Base-by-base conservation (phyloP, 108 stramenopile genomes). In the Cyclotella cryptica region DNA sequence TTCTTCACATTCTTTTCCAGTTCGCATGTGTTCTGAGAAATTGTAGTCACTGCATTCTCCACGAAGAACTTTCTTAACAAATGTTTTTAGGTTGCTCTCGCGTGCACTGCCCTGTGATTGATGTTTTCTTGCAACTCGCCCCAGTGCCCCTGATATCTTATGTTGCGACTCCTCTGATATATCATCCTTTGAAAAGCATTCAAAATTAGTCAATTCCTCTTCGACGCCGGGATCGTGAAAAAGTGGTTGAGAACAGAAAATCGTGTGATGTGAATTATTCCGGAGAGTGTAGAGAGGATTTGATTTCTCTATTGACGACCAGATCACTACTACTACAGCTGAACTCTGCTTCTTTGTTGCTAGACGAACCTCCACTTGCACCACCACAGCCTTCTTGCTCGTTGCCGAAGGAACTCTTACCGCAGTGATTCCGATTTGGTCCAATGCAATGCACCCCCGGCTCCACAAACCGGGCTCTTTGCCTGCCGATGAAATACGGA, bases 401-500 rank as follows among this genome's bases (percentile, higher is more conserved):
- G 66, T 63, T 24, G 55, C 45, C 11, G 85, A 79, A 15, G 88
- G 88, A 12, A 94, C 44, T 60, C 90, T 74, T 63, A 94, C 84
- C 9, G 90, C 86, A 14, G 93, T 91, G 21, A 94, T 91, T 9
- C 93, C 93, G 41, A 94, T 75, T 66, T 90, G 85, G 42, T 94
- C 90, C 3, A 92, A 60, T 29, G 86, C 74, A 49, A 94, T 87
- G 40, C 74, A 80, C 8, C 93, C 93, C 46, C 84, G 83, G 11
- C 86, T 86, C 93, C 90, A 91, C 22, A 46, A 49, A 77, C 72
- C 72, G 29, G 55, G 60, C 42, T 83, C 80, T 66, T 83, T 64
- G 43, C 35, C 59, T 28, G 62, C 77, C 29, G 71, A 72, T 13
- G 84, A 73, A 15, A 94, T 49, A 6, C 88, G 67, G 14, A 90